Conservation (phyloP, 106 monocot genomes). For the Dendrobium catenatum region DNA sequence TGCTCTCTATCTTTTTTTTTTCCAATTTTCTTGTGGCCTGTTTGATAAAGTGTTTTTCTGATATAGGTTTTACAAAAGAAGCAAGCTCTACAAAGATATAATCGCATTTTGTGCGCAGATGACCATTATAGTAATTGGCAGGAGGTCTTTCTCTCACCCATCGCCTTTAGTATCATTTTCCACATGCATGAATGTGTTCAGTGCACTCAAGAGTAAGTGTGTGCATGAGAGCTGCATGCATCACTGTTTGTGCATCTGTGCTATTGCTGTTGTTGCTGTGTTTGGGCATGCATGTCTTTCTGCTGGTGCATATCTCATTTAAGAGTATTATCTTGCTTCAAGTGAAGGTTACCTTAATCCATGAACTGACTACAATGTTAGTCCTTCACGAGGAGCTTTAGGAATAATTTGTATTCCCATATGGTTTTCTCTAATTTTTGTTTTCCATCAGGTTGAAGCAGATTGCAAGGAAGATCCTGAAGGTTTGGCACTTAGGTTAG, state of each 20-base stretch:
- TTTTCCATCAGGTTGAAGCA: conserved; percentile 64
- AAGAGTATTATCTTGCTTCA: not conserved
- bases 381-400: not conserved
- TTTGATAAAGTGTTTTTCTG: not conserved
- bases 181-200: not conserved
- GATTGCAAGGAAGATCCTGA: conserved; percentile 81
- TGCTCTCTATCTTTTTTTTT: not conserved
- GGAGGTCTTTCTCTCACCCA: conserved; percentile 41
- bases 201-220: not conserved
- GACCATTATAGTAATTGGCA: conserved; percentile 78
- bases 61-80: conserved; percentile 59
- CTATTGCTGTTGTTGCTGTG: not conserved
- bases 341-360: not conserved
- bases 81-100: conserved; percentile 72
- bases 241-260: not conserved
- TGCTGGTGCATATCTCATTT: not conserved
- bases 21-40: not conserved
- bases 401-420: not conserved
- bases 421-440: conserved; percentile 4
- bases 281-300: not conserved
- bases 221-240: not conserved
- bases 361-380: not conserved
- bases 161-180: not conserved
- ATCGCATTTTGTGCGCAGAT: conserved; percentile 67
- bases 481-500: conserved; percentile 82